Evolutionary conservation across 2,329 filamentous ascomycete genomes (phyloP), one percentile per base, ranked within the genome.

Genomic region (Epichloe amarillans): DNA sequence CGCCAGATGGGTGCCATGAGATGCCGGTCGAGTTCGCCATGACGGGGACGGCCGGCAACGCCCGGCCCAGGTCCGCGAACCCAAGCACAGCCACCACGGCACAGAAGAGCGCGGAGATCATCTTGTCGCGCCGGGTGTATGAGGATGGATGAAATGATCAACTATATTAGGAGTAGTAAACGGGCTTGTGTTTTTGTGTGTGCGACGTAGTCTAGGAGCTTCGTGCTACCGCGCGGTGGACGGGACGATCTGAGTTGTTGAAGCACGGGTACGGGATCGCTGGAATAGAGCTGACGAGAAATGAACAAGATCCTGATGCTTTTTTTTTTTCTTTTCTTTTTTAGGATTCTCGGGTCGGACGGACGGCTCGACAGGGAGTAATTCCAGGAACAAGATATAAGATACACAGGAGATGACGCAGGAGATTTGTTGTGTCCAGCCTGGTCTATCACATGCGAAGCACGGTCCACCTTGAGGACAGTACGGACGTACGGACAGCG

Each of bases 1-100:
- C 49, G 39, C 26, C 44, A 17, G 59, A 53, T 35, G 61, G 59
- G 10, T 52, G 55, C 62, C 62, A 66, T 8, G 51, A 57, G 41
- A 61, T 49, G 41, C 51, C 53, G 10, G 52, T 54, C 42, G 51
- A 56, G 54, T 57, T 57, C 36, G 50, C 41, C 33, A 50, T 40
- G 41, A 44, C 14, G 12, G 42, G 4, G 17, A 10, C 14, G 3
- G 43, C 42, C 21, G 52, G 46, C 12, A 49, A 5, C 17, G 46
- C 40, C 49, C 46, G 44, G 19, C 46, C 38, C 15, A 47, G 23
- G 37, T 21, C 44, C 23, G 46, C 38, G 26, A 46, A 41, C 30
- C 19, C 38, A 10, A 53, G 12, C 6, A 43, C n/a, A 21, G 39
- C 42, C 23, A 15, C 46, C 19, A 46, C 15, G n/a, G 21, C 19